phyloP scores from a whole-genome alignment of 495 filamentous ascomycete genomes.

The Lasiosphaeriaceae sp. region DNA sequence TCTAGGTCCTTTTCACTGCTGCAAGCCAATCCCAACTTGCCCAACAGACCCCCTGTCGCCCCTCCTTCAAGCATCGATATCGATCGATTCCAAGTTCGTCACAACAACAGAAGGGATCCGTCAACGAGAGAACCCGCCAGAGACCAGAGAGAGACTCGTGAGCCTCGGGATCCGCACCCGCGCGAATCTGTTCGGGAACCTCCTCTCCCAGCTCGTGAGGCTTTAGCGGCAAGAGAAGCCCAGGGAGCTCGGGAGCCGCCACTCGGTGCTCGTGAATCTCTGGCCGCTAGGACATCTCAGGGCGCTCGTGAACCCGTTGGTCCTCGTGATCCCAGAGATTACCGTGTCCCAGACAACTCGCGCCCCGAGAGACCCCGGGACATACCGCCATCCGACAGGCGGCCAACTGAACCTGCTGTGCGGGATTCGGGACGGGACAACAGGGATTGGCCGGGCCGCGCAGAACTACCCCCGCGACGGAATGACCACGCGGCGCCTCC shows the following conservation, averaged over 20 bases:
- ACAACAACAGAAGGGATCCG: slow-evolving; percentile 30
- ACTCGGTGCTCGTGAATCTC: too few species aligned
- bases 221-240: background rate
- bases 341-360: slow-evolving; percentile 21
- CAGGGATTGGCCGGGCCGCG: slow-evolving; percentile 29
- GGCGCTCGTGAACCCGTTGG: slow-evolving; percentile 28
- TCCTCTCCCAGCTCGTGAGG: background rate
- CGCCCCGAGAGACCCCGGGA: slow-evolving; percentile 23
- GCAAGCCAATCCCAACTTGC: slow-evolving; percentile 34
- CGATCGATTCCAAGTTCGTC: slow-evolving; percentile 32
- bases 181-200: background rate
- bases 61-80: slow-evolving; percentile 34
- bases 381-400: slow-evolving; percentile 19
- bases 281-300: too few species aligned
- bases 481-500: slow-evolving; percentile 20
- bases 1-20: slow-evolving; percentile 31
- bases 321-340: slow-evolving; percentile 33
- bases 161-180: slow-evolving; percentile 19
- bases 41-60: slow-evolving; percentile 40
- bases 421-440: slow-evolving; percentile 32
- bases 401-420: slow-evolving; percentile 16
- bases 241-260: too few species aligned
- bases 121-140: slow-evolving; percentile 7
- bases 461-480: slow-evolving; percentile 30
- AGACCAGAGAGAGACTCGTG: slow-evolving; percentile 29